Base-by-base conservation (phyloP, 768 basidiomycete genomes). In the Udeniomyces megalosporus region DNA sequence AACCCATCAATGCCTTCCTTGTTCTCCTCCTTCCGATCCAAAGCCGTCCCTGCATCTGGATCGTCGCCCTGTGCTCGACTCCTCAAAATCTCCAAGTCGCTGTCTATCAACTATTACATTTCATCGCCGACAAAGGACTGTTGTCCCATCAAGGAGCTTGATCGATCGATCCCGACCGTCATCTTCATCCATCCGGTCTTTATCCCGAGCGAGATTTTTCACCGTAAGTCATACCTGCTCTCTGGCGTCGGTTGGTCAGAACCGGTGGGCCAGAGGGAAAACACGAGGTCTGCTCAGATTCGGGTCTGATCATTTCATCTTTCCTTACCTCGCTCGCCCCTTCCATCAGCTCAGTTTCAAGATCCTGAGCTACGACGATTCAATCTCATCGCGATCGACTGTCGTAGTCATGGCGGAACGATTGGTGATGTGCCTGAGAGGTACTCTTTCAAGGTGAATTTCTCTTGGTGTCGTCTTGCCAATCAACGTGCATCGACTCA, bases 381-480 rank as follows among this genome's bases (percentile, higher is more conserved):
- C 49, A 63, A 63, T 46, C 26, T 63, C 20, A 45, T 63, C 35
- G 49, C 49, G 20, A n/a, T 63, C 24, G 62, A 63, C 50, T 32
- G 47, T 42, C 48, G 62, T 15, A 26, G 52, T 15, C 55, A 58
- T 20, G 62, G 62, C 31, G 54, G 35, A 22, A 63, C 56, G 11
- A 32, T 20, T 6, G 62, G 62, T 5, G 34, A 26, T n/a, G 38
- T 63, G 8, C 28, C 42, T n/a, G 38, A 57, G 7, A n/a, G 49
- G 22, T 63, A 42, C 50, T 24, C 48, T 15, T 63, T 63, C 32
- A 26, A 50, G 34, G 62, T 63, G 3, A 2, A 56, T 62, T 29
- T 28, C 48, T 31, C 22, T 38, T 26, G 31, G n/a, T 31, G 28
- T 15, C 22, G 26, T 11, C 22, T 31, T 22, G 15, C 32, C 31